phyloP scores from a whole-genome alignment of 352 stramenopile species.

The Phytopythium sindhum region DNA sequence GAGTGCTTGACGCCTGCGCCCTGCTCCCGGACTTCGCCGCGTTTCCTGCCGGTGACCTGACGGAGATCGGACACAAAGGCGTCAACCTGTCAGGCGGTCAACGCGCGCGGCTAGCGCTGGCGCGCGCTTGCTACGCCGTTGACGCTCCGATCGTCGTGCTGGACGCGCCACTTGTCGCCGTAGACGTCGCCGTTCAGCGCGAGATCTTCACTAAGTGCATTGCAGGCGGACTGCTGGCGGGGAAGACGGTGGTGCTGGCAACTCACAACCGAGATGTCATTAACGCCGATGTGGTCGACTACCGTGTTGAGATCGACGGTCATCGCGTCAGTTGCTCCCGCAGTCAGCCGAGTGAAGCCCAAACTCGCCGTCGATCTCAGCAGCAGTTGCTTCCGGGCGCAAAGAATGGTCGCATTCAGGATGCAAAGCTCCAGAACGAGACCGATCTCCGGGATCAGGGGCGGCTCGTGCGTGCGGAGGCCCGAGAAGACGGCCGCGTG shows the following conservation, averaged over 20 bases:
- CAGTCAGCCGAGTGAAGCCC: neutral
- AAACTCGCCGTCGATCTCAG: neutral
- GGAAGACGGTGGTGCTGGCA: slow-evolving; percentile 83
- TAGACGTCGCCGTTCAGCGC: slow-evolving; percentile 90
- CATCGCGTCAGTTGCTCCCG: slow-evolving; percentile 24
- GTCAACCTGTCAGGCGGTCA: slow-evolving; percentile 92
- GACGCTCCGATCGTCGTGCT: slow-evolving; percentile 63
- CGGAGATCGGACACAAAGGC: slow-evolving; percentile 92
- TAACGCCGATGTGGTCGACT: slow-evolving; percentile 19
- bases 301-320: slow-evolving; percentile 10
- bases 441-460: slow-evolving; percentile 1
- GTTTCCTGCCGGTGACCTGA: slow-evolving; percentile 78
- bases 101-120: slow-evolving; percentile 59
- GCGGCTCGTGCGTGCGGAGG: slow-evolving; percentile 33
- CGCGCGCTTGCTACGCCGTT: slow-evolving; percentile 39
- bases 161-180: slow-evolving; percentile 86
- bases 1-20: slow-evolving; percentile 50
- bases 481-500: slow-evolving; percentile 33
- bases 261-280: slow-evolving; percentile 87
- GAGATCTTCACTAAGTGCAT: slow-evolving; percentile 67
- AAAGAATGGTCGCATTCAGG: neutral
- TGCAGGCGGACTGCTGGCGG: slow-evolving; percentile 16
- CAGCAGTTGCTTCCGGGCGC: neutral
- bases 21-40: slow-evolving; percentile 74
- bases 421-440: neutral